Evolutionary conservation across 768 basidiomycete genomes (phyloP).

Genomic region (Tremella mesenterica): DNA sequence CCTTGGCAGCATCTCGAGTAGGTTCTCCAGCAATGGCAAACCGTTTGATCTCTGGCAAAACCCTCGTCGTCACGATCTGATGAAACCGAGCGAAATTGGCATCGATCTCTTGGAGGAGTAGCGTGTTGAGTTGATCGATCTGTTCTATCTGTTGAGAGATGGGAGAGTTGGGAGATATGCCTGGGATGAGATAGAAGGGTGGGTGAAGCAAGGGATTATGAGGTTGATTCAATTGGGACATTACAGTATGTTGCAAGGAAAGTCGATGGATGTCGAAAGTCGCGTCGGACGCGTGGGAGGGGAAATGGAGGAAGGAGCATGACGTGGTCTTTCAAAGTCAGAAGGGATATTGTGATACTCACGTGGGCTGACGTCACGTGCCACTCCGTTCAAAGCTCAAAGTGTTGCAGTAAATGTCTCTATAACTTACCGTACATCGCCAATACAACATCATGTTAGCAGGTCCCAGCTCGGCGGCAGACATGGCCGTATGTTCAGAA

Average conservation of each 20-base stretch:
- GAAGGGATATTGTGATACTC: too few species aligned
- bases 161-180: conserved; percentile 37
- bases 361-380: too few species aligned
- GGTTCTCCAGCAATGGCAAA: conserved; percentile 81
- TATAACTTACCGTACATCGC: too few species aligned
- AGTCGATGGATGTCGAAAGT: too few species aligned
- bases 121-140: conserved; percentile 88
- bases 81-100: conserved; percentile 88
- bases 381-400: too few species aligned
- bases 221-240: neutral
- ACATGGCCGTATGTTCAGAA: neutral
- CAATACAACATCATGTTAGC: too few species aligned
- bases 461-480: neutral
- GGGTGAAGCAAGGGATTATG: conserved; percentile 30
- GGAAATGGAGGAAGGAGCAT: too few species aligned
- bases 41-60: conserved; percentile 81
- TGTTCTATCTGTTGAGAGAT: conserved; percentile 76
- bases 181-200: conserved; percentile 40
- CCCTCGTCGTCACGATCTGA: conserved; percentile 64
- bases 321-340: too few species aligned
- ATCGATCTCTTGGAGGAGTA: conserved; percentile 88
- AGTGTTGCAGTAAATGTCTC: too few species aligned
- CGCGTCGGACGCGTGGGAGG: too few species aligned
- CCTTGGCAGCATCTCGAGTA: conserved; percentile 82
- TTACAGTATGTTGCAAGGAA: neutral